Percentiles rank a stretch among this genome's conserved stretches.
Conservation (phyloP, 2,329 filamentous ascomycete genomes). For the Pseudogymnoascus sp. region DNA sequence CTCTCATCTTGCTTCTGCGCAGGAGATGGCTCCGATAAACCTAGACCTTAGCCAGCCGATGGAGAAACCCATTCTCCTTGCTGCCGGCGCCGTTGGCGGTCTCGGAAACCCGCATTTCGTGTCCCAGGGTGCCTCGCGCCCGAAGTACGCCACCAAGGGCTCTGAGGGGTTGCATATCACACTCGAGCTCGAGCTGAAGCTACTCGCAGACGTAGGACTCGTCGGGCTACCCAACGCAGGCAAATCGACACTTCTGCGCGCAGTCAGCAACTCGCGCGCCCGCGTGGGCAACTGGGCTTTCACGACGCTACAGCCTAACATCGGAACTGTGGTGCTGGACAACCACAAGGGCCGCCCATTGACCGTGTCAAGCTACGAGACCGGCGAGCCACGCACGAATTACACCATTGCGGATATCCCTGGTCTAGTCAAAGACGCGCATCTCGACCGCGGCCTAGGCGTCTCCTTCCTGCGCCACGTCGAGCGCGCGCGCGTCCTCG, state of each 20-base stretch:
- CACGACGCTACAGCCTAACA: constrained; percentile 89
- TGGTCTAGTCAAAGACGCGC: constrained; percentile 84
- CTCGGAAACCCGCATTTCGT: constrained; percentile 92
- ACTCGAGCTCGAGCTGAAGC: constrained; percentile 84
- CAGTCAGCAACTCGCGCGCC: constrained; percentile 81
- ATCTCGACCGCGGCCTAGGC: constrained; percentile 84
- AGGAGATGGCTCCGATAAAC: constrained; percentile 66
- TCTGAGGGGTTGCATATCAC: constrained; percentile 72
- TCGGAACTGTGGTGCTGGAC: constrained; percentile 91
- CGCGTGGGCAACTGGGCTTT: constrained; percentile 94
- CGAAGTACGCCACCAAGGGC: constrained; percentile 83
- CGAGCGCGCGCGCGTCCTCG: constrained; percentile 84
- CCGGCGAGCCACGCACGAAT: constrained; percentile 57
- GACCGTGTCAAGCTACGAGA: constrained; percentile 36
- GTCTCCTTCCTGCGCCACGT: constrained; percentile 90
- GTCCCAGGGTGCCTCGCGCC: constrained; percentile 64
- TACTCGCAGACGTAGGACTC: constrained; percentile 89
- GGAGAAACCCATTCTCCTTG: constrained; percentile 75
- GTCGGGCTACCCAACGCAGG: constrained; percentile 94
- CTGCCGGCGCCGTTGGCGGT: constrained; percentile 81
- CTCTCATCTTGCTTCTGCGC: constrained; percentile 46
- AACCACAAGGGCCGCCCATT: constrained; percentile 70
- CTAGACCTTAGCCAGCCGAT: constrained; percentile 72
- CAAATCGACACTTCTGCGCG: constrained; percentile 85
- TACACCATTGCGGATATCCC: constrained; percentile 97